A percentile compares a stretch with the other conserved stretches of the same genome.
These are phyloP conservation scores for Leersia perrieri DNA, from an alignment of 176 grass and related monocot species.

Conservation along the genomic window DNA sequence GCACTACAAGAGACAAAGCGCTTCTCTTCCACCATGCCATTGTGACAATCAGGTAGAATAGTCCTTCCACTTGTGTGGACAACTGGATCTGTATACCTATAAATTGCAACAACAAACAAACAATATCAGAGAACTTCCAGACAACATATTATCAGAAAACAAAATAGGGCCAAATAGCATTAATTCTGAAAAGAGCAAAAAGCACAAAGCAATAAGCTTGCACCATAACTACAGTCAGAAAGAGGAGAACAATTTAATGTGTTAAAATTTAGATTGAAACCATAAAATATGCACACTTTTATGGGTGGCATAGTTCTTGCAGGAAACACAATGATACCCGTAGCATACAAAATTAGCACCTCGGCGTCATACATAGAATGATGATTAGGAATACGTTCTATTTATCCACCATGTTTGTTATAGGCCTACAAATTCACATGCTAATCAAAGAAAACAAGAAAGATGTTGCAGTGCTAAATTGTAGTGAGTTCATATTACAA, in stretches of 20 bases:
- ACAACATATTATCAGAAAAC: not conserved
- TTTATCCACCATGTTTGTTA: no score
- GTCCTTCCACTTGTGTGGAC: slow-evolving; percentile 36
- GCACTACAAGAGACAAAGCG: slow-evolving; percentile 22
- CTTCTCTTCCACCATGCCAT: slow-evolving; percentile 36
- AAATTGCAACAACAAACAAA: slow-evolving; percentile 20
- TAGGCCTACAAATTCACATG: no score
- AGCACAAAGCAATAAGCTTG: not conserved
- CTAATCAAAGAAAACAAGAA: no score
- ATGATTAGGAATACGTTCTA: not conserved
- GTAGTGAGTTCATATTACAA: not conserved
- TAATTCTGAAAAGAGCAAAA: not conserved
- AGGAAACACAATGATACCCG: not conserved
- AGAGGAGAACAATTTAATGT: not conserved
- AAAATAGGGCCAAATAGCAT: not conserved
- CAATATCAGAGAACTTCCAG: slow-evolving; percentile 20
- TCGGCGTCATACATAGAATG: not conserved
- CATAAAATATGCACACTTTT: not conserved
- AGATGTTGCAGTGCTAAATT: no score
- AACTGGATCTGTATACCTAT: slow-evolving; percentile 38
- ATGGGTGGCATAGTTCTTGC: not conserved
- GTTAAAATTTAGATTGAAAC: not conserved
- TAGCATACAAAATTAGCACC: not conserved
- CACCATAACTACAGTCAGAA: not conserved
- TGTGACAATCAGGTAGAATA: slow-evolving; percentile 23